These are phyloP conservation scores for Populus alba DNA, from an alignment of 345 rosid species.

Conservation along the genomic window DNA sequence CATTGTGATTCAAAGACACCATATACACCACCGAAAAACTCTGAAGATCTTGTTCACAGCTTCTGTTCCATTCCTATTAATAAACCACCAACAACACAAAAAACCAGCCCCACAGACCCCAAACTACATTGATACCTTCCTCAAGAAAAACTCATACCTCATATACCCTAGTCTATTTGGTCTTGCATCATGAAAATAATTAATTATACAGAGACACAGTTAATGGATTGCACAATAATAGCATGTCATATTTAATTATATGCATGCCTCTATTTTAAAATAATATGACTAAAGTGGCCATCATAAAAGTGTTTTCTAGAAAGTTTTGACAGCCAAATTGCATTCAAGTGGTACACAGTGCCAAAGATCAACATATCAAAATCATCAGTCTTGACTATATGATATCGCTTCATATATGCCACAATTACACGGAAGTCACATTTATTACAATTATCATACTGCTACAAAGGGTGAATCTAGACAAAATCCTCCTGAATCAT, in stretches of 20 bases:
- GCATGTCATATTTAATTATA: background rate
- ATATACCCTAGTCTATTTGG: background rate
- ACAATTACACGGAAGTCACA: background rate
- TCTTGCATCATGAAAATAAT: background rate
- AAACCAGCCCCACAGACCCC: background rate
- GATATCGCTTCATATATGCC: background rate
- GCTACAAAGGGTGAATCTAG: background rate
- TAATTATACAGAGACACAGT: background rate
- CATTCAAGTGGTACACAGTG: background rate
- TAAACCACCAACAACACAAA: background rate
- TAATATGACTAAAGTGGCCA: background rate
- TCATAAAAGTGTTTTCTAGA: background rate
- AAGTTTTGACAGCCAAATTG: background rate
- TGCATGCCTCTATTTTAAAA: background rate
- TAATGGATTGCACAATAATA: background rate
- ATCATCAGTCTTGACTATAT: background rate
- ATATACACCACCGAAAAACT: background rate
- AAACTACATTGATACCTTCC: background rate
- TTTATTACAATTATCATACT: background rate
- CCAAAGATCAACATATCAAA: background rate
- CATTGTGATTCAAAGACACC: background rate
- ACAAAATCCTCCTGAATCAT: background rate
- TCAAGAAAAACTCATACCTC: background rate
- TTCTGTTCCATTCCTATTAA: background rate
- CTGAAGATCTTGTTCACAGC: background rate